Conservation (phyloP, 2,329 filamentous ascomycete genomes). For the Fusarium duplospermum region DNA sequence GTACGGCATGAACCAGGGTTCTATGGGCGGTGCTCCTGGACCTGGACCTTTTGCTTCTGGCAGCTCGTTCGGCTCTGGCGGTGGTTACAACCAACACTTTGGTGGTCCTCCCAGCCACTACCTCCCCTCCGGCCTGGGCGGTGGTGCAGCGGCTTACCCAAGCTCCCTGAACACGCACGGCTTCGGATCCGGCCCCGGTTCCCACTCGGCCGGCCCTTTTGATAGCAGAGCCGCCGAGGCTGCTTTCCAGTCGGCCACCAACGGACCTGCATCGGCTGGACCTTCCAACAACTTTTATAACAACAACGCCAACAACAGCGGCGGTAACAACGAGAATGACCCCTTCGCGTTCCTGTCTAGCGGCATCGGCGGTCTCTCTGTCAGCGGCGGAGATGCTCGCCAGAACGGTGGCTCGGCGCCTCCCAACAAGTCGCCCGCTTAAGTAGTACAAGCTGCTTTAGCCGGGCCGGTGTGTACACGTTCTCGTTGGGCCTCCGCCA, state of each 20-base stretch:
- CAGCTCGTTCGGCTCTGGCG: slow-evolving; percentile 74
- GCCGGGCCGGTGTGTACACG: slow-evolving; percentile 43
- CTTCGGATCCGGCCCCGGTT: slow-evolving; percentile 79
- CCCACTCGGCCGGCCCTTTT: slow-evolving; percentile 87
- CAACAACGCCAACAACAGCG: slow-evolving; percentile 74
- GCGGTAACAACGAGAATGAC: slow-evolving; percentile 74
- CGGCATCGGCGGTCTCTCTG: slow-evolving; percentile 78
- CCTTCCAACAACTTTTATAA: slow-evolving; percentile 66
- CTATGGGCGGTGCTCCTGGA: slow-evolving; percentile 86
- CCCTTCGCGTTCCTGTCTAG: slow-evolving; percentile 84
- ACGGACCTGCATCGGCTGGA: slow-evolving; percentile 81
- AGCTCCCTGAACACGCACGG: slow-evolving; percentile 81
- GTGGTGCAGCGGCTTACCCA: slow-evolving; percentile 78
- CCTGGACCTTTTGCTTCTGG: slow-evolving; percentile 80
- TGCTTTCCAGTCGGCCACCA: slow-evolving; percentile 90
- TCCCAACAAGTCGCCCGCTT: slow-evolving; percentile 70
- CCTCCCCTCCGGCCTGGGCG: slow-evolving; percentile 84
- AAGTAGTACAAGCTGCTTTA: slow-evolving; percentile 46
- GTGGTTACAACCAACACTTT: slow-evolving; percentile 82
- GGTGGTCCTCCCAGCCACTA: slow-evolving; percentile 90
- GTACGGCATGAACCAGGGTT: slow-evolving; percentile 87
- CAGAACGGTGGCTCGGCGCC: slow-evolving; percentile 71
- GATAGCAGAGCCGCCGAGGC: slow-evolving; percentile 94
- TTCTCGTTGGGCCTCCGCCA: slow-evolving; percentile 39
- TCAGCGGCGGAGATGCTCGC: slow-evolving; percentile 73